Base-by-base conservation (phyloP, 73 alveolate species). In the Uronychia setigera region DNA sequence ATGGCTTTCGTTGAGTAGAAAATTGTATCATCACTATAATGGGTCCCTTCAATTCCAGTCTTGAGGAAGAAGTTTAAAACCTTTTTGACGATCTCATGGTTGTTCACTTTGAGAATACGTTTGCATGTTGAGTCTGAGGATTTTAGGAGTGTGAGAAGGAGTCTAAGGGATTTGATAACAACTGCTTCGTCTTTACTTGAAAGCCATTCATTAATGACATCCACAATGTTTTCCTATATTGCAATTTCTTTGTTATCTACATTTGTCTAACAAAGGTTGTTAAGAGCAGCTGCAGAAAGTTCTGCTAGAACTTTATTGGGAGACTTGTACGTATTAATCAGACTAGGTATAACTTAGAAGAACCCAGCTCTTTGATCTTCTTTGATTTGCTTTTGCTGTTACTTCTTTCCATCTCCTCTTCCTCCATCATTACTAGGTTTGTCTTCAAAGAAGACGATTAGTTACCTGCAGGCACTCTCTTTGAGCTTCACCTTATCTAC, bases 161-260 rank as follows among this genome's bases (percentile, higher is more conserved):
- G 81, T 78, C 83, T 78, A 19, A 86, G 76, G 0, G 74, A 32
- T 32, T 86, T 86, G 0, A 78, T 29, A n/a, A 86, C 57, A 58
- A 78, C 59, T 59, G 79, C 92, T 35, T 86, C 92, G 29, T 86
- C 92, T 59, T 86, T 86, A 31, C 78, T 58, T 29, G 87, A 76
- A 5, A 86, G 46, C 57, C 58, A 79, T 67, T 86, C 92, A 25
- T 76, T 28, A 79, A 86, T 86, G 29, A 80, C 87, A 57, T 86
- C 58, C 14, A 86, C 29, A 0, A 85, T 86, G 57, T 79, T 30
- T 59, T 86, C 79, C 75, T 86, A 29, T 1, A 86, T 29, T 78
- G 79, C 79, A 29, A 86, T 86, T 25, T 86, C 92, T 80, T 86
- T 86, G 32, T 76, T 86, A 59, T 86, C 92, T 28, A 76, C 92